phyloP scores from a whole-genome alignment of 2,329 filamentous ascomycete species.

The Fusarium brevicatenulatum region DNA sequence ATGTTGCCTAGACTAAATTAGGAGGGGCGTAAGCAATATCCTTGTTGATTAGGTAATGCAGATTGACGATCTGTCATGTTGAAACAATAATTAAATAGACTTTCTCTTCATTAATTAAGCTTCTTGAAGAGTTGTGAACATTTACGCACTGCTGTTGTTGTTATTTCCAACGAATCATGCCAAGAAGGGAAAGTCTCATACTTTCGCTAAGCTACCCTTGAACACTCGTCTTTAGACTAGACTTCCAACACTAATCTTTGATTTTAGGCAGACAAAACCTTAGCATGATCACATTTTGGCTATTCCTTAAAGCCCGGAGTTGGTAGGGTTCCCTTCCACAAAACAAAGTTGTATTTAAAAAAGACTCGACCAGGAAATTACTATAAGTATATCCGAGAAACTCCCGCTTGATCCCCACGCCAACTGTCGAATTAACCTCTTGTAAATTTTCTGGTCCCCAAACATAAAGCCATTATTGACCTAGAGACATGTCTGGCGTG shows the following conservation, averaged over 20 bases:
- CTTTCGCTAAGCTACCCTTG: neutral
- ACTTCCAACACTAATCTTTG: neutral
- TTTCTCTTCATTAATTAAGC: neutral
- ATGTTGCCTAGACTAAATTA: neutral
- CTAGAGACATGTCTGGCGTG: too few species aligned
- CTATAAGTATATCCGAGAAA: too few species aligned
- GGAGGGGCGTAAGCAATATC: constrained; percentile 7
- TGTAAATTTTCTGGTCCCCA: too few species aligned
- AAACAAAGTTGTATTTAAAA: neutral
- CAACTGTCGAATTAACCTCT: neutral
- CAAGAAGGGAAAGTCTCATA: neutral
- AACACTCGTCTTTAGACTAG: neutral
- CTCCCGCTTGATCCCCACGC: neutral
- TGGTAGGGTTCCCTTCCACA: neutral
- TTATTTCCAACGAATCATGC: neutral
- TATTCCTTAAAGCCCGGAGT: neutral
- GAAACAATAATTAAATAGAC: too few species aligned
- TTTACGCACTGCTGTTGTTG: neutral
- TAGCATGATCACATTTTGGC: neutral
- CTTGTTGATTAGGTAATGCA: constrained; percentile 24
- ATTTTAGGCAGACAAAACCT: neutral
- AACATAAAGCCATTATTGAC: too few species aligned
- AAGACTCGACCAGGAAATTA: neutral
- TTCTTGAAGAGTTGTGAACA: neutral
- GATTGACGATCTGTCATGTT: neutral